Evolutionary conservation across 306 rosid species (phyloP).

Genomic region (Malus orientalis): DNA sequence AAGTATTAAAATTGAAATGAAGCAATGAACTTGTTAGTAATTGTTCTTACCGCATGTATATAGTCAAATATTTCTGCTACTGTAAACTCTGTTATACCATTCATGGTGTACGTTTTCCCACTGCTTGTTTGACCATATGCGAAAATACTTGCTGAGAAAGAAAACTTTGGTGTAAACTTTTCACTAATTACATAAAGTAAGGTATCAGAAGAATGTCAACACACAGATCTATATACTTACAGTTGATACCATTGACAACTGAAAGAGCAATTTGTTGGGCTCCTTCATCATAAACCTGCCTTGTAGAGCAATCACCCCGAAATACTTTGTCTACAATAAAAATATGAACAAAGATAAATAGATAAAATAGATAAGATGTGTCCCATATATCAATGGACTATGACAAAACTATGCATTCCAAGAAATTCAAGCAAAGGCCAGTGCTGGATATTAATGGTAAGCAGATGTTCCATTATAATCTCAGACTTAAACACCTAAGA

Average conservation of each 20-base stretch:
- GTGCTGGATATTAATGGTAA: neutral
- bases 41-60: conserved; percentile 56
- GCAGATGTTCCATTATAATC: neutral
- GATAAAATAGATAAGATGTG: neutral
- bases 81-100: conserved; percentile 86
- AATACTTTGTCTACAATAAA: conserved; percentile 73
- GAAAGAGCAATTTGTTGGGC: conserved; percentile 86
- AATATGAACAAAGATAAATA: conserved; percentile 5
- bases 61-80: conserved; percentile 87
- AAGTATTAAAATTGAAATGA: neutral
- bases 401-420: neutral
- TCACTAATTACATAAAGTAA: conserved; percentile 2
- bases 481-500: neutral
- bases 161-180: conserved; percentile 8
- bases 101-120: conserved; percentile 98
- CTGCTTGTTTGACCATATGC: conserved; percentile 99
- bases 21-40: conserved; percentile 1
- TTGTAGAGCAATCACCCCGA: conserved; percentile 77
- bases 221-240: conserved; percentile 41
- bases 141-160: conserved; percentile 78
- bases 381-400: neutral
- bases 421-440: neutral
- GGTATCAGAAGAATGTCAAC: conserved; percentile 22
- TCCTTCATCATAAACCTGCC: conserved; percentile 87
- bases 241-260: conserved; percentile 83